Evolutionary conservation across 176 grass and related monocot genomes (phyloP).

Genomic region (Urochloa ruziziensis): DNA sequence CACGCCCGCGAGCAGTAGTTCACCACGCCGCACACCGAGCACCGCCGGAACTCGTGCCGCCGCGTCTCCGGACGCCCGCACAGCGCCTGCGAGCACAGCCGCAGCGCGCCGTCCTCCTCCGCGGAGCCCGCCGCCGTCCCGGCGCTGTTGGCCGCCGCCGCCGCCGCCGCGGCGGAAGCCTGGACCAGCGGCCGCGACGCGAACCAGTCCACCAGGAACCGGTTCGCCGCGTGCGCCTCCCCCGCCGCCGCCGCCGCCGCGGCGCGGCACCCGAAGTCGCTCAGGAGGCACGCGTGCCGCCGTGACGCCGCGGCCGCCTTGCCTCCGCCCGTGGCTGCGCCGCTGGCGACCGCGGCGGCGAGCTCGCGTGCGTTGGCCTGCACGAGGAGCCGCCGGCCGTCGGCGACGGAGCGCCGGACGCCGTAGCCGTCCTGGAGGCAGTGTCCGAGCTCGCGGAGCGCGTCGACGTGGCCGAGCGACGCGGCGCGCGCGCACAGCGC

Average conservation of each 20-base stretch:
- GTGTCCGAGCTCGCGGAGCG: conserved; percentile 77
- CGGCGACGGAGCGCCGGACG: conserved; percentile 46
- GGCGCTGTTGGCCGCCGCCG: too few relatives aligned
- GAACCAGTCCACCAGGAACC: conserved; percentile 82
- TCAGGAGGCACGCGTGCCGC: conserved; percentile 37
- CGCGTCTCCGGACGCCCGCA: conserved; percentile 67
- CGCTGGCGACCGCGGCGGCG: not conserved
- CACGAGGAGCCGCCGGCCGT: conserved; percentile 61
- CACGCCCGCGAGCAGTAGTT: conserved; percentile 87
- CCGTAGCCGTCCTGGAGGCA: conserved; percentile 84
- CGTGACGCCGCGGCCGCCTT: not conserved
- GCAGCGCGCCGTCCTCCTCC: conserved; percentile 20
- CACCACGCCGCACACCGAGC: conserved; percentile 68
- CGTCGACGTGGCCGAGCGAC: conserved; percentile 66
- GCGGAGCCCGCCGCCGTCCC: not conserved
- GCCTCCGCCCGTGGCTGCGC: not conserved
- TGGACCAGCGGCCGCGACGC: not conserved
- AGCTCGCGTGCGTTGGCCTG: conserved; percentile 63
- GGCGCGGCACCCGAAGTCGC: conserved; percentile 49
- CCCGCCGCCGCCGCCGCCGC: conserved; percentile 3
- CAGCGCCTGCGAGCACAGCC: conserved; percentile 63
- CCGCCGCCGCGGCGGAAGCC: too few relatives aligned
- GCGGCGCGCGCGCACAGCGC: conserved; percentile 73
- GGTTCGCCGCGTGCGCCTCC: conserved; percentile 58
- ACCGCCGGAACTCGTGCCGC: conserved; percentile 72